Evolutionary conservation across 768 basidiomycete species (phyloP).

Genomic region (Termitomyces sp.): DNA sequence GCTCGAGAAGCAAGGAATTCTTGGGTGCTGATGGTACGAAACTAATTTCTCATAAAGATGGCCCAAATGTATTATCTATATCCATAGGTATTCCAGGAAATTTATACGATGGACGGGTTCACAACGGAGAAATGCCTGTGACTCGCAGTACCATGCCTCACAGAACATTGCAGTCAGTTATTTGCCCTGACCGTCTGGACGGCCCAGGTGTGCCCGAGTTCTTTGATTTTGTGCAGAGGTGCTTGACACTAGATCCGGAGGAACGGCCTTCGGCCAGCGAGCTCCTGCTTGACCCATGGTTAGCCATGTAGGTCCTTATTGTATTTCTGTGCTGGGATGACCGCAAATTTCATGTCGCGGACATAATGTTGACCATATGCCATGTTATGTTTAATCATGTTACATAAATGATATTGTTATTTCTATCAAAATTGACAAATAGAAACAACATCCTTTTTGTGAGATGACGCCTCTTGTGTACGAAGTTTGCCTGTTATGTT

Average conservation of each 20-base stretch:
- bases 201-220: neutral
- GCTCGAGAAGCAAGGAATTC: neutral
- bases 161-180: neutral
- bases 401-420: too few species aligned
- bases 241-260: neutral
- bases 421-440: too few species aligned
- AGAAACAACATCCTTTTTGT: too few species aligned
- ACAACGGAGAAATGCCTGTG: neutral
- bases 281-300: constrained; percentile 2
- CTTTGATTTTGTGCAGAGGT: neutral
- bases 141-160: neutral
- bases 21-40: neutral
- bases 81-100: neutral
- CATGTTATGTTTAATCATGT: too few species aligned
- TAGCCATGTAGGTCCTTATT: neutral
- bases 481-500: too few species aligned
- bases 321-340: neutral
- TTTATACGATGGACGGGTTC: neutral
- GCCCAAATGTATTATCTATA: neutral
- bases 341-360: too few species aligned
- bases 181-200: neutral
- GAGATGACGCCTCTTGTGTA: too few species aligned
- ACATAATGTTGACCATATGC: too few species aligned
- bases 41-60: neutral
- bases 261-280: neutral